These are phyloP conservation scores for Boechera retrofracta DNA, from an alignment of 345 rosid genomes.

Conservation along the genomic window DNA sequence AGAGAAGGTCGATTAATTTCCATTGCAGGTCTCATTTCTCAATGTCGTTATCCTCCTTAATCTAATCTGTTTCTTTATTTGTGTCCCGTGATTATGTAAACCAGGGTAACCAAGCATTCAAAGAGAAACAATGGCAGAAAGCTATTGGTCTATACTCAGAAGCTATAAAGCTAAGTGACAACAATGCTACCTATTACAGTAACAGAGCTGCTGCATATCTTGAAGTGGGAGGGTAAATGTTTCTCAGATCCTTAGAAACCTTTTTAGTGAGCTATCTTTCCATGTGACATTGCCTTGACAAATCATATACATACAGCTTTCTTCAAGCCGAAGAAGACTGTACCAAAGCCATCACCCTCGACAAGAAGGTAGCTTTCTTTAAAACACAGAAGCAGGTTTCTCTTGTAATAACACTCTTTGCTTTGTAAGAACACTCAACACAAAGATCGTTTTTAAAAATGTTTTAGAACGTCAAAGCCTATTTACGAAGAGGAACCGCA, in stretches of 20 bases:
- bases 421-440: constrained; percentile 7
- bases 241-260: constrained; percentile 4
- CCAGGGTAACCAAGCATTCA: constrained; percentile 95
- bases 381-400: constrained; percentile 5
- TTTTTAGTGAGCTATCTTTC: neutral
- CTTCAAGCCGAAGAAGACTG: constrained; percentile 91
- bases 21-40: neutral
- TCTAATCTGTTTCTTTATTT: neutral
- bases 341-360: constrained; percentile 78
- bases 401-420: constrained; percentile 5
- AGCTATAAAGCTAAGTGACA: constrained; percentile 80
- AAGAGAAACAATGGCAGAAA: constrained; percentile 85
- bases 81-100: constrained; percentile 15
- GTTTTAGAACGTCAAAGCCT: constrained; percentile 86
- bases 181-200: constrained; percentile 87
- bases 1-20: constrained; percentile 70
- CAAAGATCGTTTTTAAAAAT: neutral
- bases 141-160: constrained; percentile 82
- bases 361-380: constrained; percentile 76
- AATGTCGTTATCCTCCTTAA: constrained; percentile 9
- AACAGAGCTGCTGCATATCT: constrained; percentile 99
- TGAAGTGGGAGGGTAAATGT: constrained; percentile 67
- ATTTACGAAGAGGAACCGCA: constrained; percentile 94
- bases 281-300: constrained; percentile 29
- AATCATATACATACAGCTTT: constrained; percentile 55